These are phyloP conservation scores for Selaginella tamariscina DNA, from an alignment of 75 land plant species.

Conservation along the genomic window DNA sequence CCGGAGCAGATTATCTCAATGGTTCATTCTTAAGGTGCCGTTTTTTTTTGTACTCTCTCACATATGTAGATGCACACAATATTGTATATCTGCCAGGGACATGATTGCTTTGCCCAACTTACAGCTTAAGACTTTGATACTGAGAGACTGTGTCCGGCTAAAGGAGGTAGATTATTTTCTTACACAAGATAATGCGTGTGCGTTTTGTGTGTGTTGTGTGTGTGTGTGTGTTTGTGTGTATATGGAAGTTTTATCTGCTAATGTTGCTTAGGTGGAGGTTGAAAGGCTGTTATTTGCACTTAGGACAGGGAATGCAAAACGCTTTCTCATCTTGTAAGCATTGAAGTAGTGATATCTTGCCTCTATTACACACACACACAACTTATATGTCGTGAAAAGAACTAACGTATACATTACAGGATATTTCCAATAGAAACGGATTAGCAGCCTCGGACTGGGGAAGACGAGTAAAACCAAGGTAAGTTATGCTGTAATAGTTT, in stretches of 20 bases:
- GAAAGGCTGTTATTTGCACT: conserved; percentile 39
- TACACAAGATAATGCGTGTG: background rate
- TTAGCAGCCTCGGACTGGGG: conserved; percentile 56
- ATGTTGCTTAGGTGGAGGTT: conserved; percentile 51
- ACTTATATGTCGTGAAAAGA: background rate
- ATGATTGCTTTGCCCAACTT: conserved; percentile 28
- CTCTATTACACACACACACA: no score
- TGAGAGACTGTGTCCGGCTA: conserved; percentile 66
- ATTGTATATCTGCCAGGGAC: conserved; percentile 35
- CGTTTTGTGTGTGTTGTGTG: background rate
- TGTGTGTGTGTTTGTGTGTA: background rate
- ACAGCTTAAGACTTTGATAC: conserved; percentile 36
- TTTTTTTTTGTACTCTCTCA: no score
- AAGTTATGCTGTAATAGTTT: background rate
- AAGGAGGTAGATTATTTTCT: conserved; percentile 51
- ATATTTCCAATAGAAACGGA: conserved; percentile 68
- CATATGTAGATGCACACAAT: no score
- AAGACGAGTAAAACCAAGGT: conserved; percentile 41
- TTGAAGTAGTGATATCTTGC: no score
- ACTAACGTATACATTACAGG: conserved; percentile 27
- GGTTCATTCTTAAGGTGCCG: conserved; percentile 72
- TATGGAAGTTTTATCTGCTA: no score
- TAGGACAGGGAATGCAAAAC: conserved; percentile 50
- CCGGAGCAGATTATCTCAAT: conserved; percentile 48
- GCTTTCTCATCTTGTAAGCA: conserved; percentile 54